Evolutionary conservation across 148 eudicot species (phyloP), one percentile per base, ranked within the genome.

Genomic region (Heliosperma pusillum): DNA sequence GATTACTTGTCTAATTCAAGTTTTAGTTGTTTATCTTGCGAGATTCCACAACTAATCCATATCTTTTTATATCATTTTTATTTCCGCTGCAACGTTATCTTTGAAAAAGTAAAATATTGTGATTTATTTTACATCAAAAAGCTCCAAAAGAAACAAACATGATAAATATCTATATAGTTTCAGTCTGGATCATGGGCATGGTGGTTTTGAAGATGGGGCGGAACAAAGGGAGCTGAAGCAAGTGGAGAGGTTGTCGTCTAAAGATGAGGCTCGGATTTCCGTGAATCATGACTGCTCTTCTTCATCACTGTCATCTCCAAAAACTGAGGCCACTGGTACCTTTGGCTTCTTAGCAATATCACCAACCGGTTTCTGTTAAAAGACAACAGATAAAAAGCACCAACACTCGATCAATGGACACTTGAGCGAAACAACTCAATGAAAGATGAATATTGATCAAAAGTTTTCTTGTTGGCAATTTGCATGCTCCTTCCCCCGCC

Each of bases 241-340:
- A 22, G 70, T 0, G 42, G 68, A 10, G 56, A 22, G 30, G 3
- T 2, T 20, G 62, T 19, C 47, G 29, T 29, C 73, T 20, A 21
- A 26, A 25, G 47, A 79, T 29, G 53, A 61, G 29, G 50, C 20
- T 61, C 8, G 13, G 22, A 60, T 17, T 76, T 52, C 20, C n/a
- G 44, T 55, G 0, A 21, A 16, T 80, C 79, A 80, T 27, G 69
- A 76, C 68, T 85, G 84, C 73, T 88, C 93, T 71, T 90, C 96
- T 75, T 88, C 98, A 60, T 94, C 98, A 74, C 93, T 90, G 57
- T 88, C 93, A 75, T 90, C 78, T 79, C 87, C 77, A 22, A 91
- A 94, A 69, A 87, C 88, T 16, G 92, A 89, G 15, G 93, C 89
- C 61, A 88, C 80, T 2, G 88, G 78, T 67, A 77, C 85, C 78